Base-by-base conservation (phyloP, 345 rosid species). In the Eucalyptus tenuipes region DNA sequence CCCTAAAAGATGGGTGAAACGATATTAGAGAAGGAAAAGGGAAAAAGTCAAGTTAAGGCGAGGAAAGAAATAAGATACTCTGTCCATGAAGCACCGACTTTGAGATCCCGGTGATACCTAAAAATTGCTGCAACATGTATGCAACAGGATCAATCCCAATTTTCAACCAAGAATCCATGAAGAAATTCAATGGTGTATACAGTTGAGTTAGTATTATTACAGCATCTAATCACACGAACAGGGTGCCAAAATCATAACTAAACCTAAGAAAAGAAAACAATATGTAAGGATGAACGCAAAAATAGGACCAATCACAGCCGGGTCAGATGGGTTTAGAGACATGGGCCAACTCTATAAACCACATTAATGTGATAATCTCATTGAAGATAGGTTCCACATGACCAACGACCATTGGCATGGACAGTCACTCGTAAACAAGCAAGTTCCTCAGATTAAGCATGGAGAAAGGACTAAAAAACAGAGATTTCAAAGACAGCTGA, bases 1-100 rank as follows among this genome's bases (percentile, higher is more conserved):
- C 92, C 92, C 92, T 89, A 89, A 52, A 89, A 89, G 87, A 87
- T 85, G 82, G 61, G 71, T 85, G 81, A 87, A 82, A 84, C 68
- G 80, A 71, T 53, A 87, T 89, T 86, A 90, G 85, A 90, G 52
- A 59, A 85, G 37, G 55, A 85, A 53, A 88, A 55, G 87, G 52
- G 49, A 47, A 86, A 52, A 66, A 27, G 53, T 47, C 52, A 42
- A 59, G 85, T 31, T 68, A 47, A 42, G 49, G 55, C 31, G 37
- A 44, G 89, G 29, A 79, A 55, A 55, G 85, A 50, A 64, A 44
- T 88, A 27, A 44, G 42, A 87, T 57, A 75, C 89, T 86, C 91
- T 87, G 84, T 89, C 88, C 88, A 59, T 71, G 90, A 87, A 79
- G 33, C 89, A 33, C 85, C 89, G 45, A 85, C 61, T 89, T 86